These are phyloP conservation scores for Sporothrix phasma DNA, from an alignment of 2,329 filamentous ascomycete species.

Conservation along the genomic window DNA sequence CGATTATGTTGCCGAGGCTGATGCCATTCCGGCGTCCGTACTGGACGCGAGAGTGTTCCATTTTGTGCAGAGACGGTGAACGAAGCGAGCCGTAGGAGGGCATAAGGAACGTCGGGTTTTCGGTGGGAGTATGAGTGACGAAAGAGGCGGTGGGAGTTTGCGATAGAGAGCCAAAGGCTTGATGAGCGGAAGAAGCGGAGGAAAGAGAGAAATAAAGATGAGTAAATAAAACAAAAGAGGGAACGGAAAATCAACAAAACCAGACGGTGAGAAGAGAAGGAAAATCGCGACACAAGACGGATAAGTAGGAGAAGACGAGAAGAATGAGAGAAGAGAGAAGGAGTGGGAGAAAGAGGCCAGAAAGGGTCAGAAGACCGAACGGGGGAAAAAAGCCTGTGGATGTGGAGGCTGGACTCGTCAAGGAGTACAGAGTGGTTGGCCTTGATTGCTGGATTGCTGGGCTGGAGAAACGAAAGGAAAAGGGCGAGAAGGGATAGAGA, in stretches of 20 bases:
- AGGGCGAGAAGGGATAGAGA: background rate
- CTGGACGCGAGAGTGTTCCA: conserved; percentile 56
- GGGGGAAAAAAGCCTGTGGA: background rate
- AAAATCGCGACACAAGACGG: background rate
- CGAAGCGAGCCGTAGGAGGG: conserved; percentile 62
- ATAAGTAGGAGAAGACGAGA: background rate
- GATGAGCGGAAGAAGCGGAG: background rate
- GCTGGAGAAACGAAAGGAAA: background rate
- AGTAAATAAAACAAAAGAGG: background rate
- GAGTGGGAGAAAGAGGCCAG: conserved; percentile 4
- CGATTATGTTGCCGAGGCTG: conserved; percentile 79
- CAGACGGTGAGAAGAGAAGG: background rate
- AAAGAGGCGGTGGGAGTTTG: background rate
- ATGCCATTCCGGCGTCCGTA: conserved; percentile 52
- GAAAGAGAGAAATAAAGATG: background rate
- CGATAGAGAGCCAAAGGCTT: background rate
- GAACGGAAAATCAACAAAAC: background rate
- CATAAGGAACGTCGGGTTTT: conserved; percentile 45
- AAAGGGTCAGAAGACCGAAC: conserved; percentile 7
- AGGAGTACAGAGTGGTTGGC: background rate
- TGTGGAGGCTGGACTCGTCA: background rate
- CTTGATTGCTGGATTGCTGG: background rate
- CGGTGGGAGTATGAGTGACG: background rate
- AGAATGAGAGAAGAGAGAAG: background rate
- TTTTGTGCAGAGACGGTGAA: conserved; percentile 69